phyloP scores from a whole-genome alignment of 257 asterid genomes.

The Forsythia viridissima region DNA sequence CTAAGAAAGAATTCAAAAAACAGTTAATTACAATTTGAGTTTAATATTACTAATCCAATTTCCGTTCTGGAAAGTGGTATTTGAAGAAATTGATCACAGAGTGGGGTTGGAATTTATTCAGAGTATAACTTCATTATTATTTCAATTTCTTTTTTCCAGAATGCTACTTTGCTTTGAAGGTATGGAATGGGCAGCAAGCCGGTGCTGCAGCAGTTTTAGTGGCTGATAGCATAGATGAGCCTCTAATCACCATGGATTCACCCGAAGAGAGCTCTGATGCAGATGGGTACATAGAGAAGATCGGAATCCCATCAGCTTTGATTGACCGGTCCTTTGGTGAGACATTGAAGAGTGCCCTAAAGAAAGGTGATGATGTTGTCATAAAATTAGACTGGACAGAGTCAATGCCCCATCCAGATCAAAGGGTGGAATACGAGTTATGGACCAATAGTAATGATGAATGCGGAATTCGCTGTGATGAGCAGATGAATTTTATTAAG shows the following conservation, averaged over 20 bases:
- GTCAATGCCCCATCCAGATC: slow-evolving; percentile 88
- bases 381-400: slow-evolving; percentile 84
- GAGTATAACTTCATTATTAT: no score
- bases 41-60: not conserved
- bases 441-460: slow-evolving; percentile 96
- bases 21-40: not conserved
- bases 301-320: slow-evolving; percentile 75
- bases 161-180: slow-evolving; percentile 88
- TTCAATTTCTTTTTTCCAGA: slow-evolving; percentile 30
- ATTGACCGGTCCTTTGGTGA: slow-evolving; percentile 60
- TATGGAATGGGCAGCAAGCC: slow-evolving; percentile 78
- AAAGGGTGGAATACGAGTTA: slow-evolving; percentile 76
- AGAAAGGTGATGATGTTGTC: slow-evolving; percentile 50
- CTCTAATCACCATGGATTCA: slow-evolving; percentile 89
- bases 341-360: slow-evolving; percentile 51
- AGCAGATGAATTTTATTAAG: slow-evolving; percentile 76
- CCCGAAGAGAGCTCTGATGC: slow-evolving; percentile 75
- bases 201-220: slow-evolving; percentile 93
- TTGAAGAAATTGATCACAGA: not conserved
- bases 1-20: not conserved
- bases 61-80: not conserved
- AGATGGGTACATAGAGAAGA: slow-evolving; percentile 72
- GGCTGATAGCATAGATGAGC: slow-evolving; percentile 79
- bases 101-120: not conserved
- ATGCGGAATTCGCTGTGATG: slow-evolving; percentile 84